These are phyloP conservation scores for Phaeotremella skinneri DNA, from an alignment of 768 basidiomycete genomes.

Conservation along the genomic window DNA sequence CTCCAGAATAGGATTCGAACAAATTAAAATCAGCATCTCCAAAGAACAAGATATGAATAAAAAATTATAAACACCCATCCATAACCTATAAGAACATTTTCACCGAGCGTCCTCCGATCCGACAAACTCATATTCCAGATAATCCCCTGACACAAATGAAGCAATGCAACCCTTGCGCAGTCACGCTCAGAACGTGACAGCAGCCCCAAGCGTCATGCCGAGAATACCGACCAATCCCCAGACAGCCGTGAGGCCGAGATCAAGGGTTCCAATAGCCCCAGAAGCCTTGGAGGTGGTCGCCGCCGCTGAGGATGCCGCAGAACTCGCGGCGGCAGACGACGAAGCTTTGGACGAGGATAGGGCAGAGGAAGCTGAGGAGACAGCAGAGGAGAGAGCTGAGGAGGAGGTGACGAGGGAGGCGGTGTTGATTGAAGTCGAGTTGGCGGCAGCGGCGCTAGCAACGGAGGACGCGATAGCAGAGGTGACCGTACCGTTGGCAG, in stretches of 20 bases:
- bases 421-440: constrained; percentile 20
- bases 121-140: too few relatives aligned
- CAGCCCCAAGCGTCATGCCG: constrained; percentile 18
- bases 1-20: too few relatives aligned
- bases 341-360: constrained; percentile 1
- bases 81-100: too few relatives aligned
- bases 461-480: constrained; percentile 22
- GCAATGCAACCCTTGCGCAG: too few relatives aligned
- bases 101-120: too few relatives aligned
- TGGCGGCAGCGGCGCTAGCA: constrained; percentile 16
- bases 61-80: too few relatives aligned
- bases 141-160: too few relatives aligned
- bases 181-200: constrained; percentile 6
- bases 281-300: constrained; percentile 9
- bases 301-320: constrained; percentile 4
- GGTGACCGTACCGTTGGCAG: constrained; percentile 32
- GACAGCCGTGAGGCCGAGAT: constrained; percentile 7
- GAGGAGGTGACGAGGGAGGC: constrained; percentile 15
- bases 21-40: too few relatives aligned
- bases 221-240: constrained; percentile 20
- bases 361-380: constrained; percentile 14
- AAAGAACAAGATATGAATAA: not conserved
- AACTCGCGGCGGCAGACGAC: not conserved
- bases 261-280: constrained; percentile 8
- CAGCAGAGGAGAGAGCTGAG: constrained; percentile 13